Conservation (phyloP, 257 asterid genomes). For the Leonotis leonurus region DNA sequence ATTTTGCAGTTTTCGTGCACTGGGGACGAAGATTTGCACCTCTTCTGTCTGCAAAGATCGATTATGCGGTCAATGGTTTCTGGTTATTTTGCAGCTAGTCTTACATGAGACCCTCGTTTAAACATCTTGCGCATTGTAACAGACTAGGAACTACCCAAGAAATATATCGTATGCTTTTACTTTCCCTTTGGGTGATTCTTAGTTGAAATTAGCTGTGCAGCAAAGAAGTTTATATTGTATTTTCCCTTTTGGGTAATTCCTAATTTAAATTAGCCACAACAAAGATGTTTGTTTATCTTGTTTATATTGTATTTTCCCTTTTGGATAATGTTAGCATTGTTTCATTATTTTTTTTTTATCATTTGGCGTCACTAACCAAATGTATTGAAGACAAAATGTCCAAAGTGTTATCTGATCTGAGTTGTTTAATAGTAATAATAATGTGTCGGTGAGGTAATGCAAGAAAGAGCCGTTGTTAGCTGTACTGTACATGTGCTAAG, state of each 20-base stretch:
- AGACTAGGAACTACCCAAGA: not conserved
- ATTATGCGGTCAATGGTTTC: not conserved
- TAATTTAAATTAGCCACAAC: too few relatives aligned
- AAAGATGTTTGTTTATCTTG: too few relatives aligned
- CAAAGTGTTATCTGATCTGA: too few relatives aligned
- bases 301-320: not conserved
- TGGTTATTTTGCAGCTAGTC: slow-evolving; percentile 3
- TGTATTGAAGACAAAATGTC: too few relatives aligned
- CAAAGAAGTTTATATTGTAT: too few relatives aligned
- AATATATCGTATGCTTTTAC: not conserved
- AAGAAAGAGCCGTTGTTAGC: not conserved
- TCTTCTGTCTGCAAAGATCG: not conserved
- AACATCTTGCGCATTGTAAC: not conserved
- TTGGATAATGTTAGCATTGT: too few relatives aligned
- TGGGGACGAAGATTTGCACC: too few relatives aligned
- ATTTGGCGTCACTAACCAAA: not conserved
- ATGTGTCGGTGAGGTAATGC: not conserved
- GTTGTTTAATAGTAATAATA: too few relatives aligned
- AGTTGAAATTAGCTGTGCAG: not conserved
- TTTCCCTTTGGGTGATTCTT: not conserved
- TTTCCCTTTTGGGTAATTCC: not conserved
- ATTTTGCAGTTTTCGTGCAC: slow-evolving; percentile 1
- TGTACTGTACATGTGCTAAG: not conserved
- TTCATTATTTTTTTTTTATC: too few relatives aligned
- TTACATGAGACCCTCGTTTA: not conserved